Conservation (phyloP, 1,139 yeast species). For the Yamadazyma spencermartinsiae region DNA sequence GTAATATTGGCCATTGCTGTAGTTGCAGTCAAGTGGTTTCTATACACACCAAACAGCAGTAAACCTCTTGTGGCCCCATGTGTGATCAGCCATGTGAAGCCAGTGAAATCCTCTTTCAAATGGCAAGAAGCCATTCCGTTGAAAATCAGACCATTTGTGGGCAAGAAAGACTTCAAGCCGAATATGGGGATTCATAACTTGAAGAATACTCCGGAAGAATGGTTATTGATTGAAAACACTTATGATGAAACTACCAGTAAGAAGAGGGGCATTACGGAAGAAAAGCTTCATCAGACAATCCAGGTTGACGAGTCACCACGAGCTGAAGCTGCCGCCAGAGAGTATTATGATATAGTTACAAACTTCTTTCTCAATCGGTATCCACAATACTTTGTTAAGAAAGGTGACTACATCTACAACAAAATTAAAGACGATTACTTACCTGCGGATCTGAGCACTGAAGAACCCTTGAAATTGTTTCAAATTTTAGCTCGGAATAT, state of each 20-base stretch:
- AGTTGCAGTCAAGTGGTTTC: background rate
- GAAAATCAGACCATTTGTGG: constrained; percentile 52
- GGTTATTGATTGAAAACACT: constrained; percentile 41
- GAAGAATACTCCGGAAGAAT: constrained; percentile 31
- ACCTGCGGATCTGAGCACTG: constrained; percentile 21
- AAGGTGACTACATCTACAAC: constrained; percentile 21
- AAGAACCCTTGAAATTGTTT: constrained; percentile 23
- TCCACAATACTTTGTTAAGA: constrained; percentile 32
- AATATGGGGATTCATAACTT: constrained; percentile 40
- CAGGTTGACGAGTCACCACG: constrained; percentile 19
- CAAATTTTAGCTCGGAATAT: constrained; percentile 27
- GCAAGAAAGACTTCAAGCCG: constrained; percentile 37
- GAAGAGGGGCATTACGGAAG: constrained; percentile 22
- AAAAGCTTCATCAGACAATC: constrained; percentile 24
- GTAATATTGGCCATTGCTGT: too few relatives aligned
- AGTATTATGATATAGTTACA: constrained; percentile 31
- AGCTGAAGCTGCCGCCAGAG: constrained; percentile 29
- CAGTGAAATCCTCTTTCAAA: constrained; percentile 31
- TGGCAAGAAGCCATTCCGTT: constrained; percentile 53
- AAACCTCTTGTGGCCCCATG: background rate
- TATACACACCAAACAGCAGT: background rate
- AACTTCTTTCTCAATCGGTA: constrained; percentile 30
- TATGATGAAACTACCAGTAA: constrained; percentile 25
- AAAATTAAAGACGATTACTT: constrained; percentile 28
- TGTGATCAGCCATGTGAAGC: constrained; percentile 9